Evolutionary conservation across 192 early-diverging fungal genomes (phyloP), one percentile per base, ranked within the genome.

Genomic region (Dissophora globulifera): DNA sequence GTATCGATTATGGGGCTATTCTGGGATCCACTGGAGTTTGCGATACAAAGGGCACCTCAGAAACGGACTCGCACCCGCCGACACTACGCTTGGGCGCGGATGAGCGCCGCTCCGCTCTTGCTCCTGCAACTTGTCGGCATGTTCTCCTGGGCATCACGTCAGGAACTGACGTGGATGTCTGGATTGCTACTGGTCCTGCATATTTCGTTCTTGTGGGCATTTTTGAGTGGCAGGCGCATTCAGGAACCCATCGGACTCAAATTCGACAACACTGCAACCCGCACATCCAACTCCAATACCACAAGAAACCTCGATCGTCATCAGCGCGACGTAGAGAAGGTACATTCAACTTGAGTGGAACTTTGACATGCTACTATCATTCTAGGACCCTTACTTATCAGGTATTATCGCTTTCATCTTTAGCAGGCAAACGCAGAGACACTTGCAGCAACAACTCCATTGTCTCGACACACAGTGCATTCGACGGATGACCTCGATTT

Each of bases 1-100:
- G 8, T 60, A 17, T 75, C 70, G 10, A 22, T 59, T 16, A 19
- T 20, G 9, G 57, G 62, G 2, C 19, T 75, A 0, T 64, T 33
- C 16, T 75, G 70, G 70, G 50, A 75, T 19, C 62, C 61, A 15
- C n/a, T 64, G 15, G 38, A 52, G 7, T 51, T 64, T 43, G 26
- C 29, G 15, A 15, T 53, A 11, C 62, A 65, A 47, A 58, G 26
- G 12, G 5, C 41, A 19, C 70, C 62, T 11, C 57, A 26, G 11
- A 59, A 16, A 20, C 54, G 53, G 41, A 59, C 60, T 23, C 25
- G 42, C 19, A 50, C 40, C n/a, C 62, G 50, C 3, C 46, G 55
- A 33, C 67, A 62, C 40, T 61, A 67, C 20, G 8, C 5, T 2
- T 60, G 57, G 58, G 46, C 33, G 13, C 23, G 53, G 7, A 38